Conservation (phyloP, 805 yeast genomes). For the Nakazawaea anatomiae region DNA sequence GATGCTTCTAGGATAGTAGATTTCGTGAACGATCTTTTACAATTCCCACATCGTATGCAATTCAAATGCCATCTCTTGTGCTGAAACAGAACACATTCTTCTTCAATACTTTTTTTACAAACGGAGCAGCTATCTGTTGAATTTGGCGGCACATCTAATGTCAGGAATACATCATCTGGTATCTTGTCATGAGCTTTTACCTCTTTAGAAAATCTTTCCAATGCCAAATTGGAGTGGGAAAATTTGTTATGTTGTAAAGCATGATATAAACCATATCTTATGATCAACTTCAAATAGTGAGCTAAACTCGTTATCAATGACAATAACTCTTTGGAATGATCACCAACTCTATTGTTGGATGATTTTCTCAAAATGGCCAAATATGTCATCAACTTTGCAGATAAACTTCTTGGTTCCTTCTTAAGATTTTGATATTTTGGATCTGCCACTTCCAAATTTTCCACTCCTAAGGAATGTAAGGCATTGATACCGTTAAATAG, state of each 20-base stretch:
- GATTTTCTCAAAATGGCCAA: conserved; percentile 75
- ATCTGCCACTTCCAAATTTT: conserved; percentile 13
- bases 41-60: conserved; percentile 65
- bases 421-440: conserved; percentile 31
- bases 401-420: conserved; percentile 76
- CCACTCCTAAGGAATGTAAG: conserved; percentile 24
- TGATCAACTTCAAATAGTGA: conserved; percentile 81
- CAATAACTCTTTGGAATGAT: conserved; percentile 57
- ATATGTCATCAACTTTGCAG: conserved; percentile 87
- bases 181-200: conserved; percentile 40
- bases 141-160: conserved; percentile 43
- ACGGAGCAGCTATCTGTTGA: conserved; percentile 72
- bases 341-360: conserved; percentile 23
- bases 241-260: conserved; percentile 65
- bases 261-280: conserved; percentile 72
- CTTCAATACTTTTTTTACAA: conserved; percentile 79
- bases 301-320: conserved; percentile 87
- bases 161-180: conserved; percentile 31
- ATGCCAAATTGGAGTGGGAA: conserved; percentile 51
- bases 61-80: conserved; percentile 75
- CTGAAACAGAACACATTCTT: conserved; percentile 58
- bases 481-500: conserved; percentile 71
- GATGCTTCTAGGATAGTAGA: conserved; percentile 40
- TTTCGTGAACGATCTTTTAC: conserved; percentile 36
- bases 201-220: conserved; percentile 56